Percentiles rank a stretch among this genome's conserved stretches.
phyloP scores from a whole-genome alignment of 2,329 filamentous ascomycete genomes.

The Shiraia sp. region DNA sequence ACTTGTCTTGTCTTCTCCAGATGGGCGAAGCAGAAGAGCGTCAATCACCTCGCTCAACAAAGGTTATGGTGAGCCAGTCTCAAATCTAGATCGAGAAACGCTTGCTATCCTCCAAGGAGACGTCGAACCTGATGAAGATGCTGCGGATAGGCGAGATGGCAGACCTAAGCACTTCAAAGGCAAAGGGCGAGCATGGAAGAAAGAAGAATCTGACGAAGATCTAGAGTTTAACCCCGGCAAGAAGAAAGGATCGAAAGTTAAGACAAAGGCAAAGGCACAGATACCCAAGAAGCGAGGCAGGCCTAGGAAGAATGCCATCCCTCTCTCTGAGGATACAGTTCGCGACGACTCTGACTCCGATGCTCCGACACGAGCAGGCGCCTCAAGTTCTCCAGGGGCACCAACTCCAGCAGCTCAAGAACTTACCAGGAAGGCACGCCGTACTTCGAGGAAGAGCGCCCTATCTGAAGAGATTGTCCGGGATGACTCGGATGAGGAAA shows the following conservation, averaged over 20 bases:
- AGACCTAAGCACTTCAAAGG: conserved; percentile 36
- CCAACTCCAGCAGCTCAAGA: conserved; percentile 8
- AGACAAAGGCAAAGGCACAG: conserved; percentile 16
- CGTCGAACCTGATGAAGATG: conserved; percentile 7
- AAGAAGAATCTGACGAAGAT: conserved; percentile 37
- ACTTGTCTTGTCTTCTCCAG: conserved; percentile 3
- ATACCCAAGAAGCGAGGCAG: conserved; percentile 20
- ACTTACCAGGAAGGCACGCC: conserved; percentile 12
- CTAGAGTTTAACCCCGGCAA: conserved; percentile 29
- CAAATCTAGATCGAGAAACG: conserved; percentile 15
- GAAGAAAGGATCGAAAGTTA: conserved; percentile 20
- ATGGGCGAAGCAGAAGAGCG: conserved; percentile 13
- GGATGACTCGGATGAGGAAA: conserved; percentile 19
- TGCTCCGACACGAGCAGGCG: background rate
- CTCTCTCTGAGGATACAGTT: conserved; percentile 20
- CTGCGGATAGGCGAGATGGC: conserved; percentile 1
- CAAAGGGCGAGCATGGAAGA: conserved; percentile 39
- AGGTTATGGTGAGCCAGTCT: conserved; percentile 10
- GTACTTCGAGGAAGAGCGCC: conserved; percentile 20
- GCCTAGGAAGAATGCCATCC: conserved; percentile 24
- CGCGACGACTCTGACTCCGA: conserved; percentile 17
- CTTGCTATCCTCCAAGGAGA: conserved; percentile 19
- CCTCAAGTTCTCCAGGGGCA: background rate
- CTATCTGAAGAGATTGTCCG: conserved; percentile 22
- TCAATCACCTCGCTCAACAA: conserved; percentile 16